Evolutionary conservation across 305 asterid genomes (phyloP).

Genomic region (Solanum hybrid): DNA sequence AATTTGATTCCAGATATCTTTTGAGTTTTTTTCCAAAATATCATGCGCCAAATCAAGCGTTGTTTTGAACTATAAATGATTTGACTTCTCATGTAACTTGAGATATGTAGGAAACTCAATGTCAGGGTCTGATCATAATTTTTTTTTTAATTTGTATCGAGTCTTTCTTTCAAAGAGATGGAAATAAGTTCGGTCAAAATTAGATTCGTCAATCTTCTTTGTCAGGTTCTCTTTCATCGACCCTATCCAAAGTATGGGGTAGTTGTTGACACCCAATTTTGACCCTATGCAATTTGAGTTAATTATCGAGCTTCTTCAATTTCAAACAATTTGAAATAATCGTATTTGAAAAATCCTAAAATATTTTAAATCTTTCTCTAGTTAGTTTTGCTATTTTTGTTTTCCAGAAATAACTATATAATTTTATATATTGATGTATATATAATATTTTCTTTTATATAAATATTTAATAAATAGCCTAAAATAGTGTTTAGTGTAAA

Average conservation of each 20-base stretch:
- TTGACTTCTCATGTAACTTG: neutral
- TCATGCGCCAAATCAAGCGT: neutral
- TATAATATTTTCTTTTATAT: no score
- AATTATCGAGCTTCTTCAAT: no score
- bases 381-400: neutral
- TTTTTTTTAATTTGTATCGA: no score
- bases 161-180: neutral
- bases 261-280: neutral
- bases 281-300: neutral
- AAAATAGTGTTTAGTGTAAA: neutral
- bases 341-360: neutral
- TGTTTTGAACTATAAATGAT: neutral
- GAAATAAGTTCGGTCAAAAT: neutral
- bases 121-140: neutral
- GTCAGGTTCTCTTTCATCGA: neutral
- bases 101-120: neutral
- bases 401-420: no score
- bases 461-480: neutral
- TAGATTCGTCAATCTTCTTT: neutral
- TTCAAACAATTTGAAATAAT: neutral
- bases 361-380: neutral
- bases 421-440: neutral
- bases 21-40: neutral
- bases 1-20: neutral
- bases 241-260: neutral